These are phyloP conservation scores for Boletellus ananas DNA, from an alignment of 768 basidiomycete species.

Conservation along the genomic window DNA sequence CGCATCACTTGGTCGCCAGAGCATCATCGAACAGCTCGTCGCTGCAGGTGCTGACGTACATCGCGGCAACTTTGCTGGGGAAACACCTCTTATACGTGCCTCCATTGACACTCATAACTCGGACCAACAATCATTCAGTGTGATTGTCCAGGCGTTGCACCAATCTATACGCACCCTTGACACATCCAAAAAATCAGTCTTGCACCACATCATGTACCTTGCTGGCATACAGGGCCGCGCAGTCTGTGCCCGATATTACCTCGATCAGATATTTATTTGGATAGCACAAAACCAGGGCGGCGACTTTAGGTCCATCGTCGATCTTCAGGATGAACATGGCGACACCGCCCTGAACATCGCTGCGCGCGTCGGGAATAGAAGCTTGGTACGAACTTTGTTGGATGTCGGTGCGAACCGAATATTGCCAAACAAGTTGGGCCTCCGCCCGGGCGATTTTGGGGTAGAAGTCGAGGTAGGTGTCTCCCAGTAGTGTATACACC, in stretches of 20 bases:
- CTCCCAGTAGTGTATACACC: not conserved
- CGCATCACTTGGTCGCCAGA: constrained; percentile 73
- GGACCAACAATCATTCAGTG: constrained; percentile 71
- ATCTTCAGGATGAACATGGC: constrained; percentile 91
- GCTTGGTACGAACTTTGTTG: constrained; percentile 78
- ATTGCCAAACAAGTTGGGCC: constrained; percentile 86
- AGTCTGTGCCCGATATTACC: constrained; percentile 80
- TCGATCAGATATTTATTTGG: constrained; percentile 85
- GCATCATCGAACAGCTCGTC: constrained; percentile 67
- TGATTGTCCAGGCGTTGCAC: constrained; percentile 60
- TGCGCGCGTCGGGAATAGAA: constrained; percentile 87
- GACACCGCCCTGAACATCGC: constrained; percentile 96
- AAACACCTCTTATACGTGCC: constrained; percentile 91
- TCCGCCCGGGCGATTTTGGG: constrained; percentile 93
- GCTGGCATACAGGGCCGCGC: constrained; percentile 91
- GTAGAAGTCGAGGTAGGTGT: constrained; percentile 79
- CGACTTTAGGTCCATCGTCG: constrained; percentile 76
- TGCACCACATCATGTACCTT: constrained; percentile 89
- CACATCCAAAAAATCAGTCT: constrained; percentile 74
- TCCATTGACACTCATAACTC: constrained; percentile 85
- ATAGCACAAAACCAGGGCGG: constrained; percentile 75
- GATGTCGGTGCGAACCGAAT: constrained; percentile 92
- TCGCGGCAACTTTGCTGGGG: constrained; percentile 89
- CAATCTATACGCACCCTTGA: constrained; percentile 86
- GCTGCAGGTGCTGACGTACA: constrained; percentile 79